Evolutionary conservation across 164 flowering plant species (phyloP).

Genomic region (Liriodendron chinense): DNA sequence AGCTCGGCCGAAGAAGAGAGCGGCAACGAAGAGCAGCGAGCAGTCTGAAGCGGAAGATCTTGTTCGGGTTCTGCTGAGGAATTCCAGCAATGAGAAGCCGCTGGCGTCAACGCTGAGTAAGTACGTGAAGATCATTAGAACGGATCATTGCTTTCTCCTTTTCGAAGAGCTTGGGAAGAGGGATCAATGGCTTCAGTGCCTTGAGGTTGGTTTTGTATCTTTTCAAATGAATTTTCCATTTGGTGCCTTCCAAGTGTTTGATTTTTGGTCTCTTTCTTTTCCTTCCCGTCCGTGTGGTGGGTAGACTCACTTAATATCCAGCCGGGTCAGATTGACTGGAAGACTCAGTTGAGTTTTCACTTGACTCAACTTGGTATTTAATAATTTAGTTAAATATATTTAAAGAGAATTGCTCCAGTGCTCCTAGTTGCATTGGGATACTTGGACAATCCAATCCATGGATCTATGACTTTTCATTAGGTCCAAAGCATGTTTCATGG

Average conservation of each 20-base stretch:
- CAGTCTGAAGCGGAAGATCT: slow-evolving; percentile 49
- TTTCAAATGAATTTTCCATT: not conserved
- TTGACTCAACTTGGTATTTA: no score
- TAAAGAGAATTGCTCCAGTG: no score
- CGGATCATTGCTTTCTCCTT: slow-evolving; percentile 82
- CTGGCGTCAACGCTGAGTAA: slow-evolving; percentile 53
- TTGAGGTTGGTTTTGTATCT: slow-evolving; percentile 55
- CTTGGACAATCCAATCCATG: no score
- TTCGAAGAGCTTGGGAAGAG: slow-evolving; percentile 90
- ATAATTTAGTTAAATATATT: no score
- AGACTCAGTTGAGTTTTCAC: no score
- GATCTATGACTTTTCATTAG: no score
- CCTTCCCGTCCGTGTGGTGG: no score
- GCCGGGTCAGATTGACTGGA: no score
- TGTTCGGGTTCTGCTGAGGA: slow-evolving; percentile 48
- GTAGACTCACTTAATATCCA: no score
- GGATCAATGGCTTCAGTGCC: slow-evolving; percentile 89
- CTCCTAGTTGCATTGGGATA: no score
- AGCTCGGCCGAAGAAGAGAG: slow-evolving; percentile 32
- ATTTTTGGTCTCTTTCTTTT: not conserved
- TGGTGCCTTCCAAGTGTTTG: not conserved
- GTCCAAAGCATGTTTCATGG: no score
- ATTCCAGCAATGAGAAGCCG: slow-evolving; percentile 50
- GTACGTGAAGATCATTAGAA: slow-evolving; percentile 65
- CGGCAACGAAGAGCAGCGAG: slow-evolving; percentile 20